These are phyloP conservation scores for Lactarius hengduanensis DNA, from an alignment of 768 basidiomycete genomes.

Conservation along the genomic window DNA sequence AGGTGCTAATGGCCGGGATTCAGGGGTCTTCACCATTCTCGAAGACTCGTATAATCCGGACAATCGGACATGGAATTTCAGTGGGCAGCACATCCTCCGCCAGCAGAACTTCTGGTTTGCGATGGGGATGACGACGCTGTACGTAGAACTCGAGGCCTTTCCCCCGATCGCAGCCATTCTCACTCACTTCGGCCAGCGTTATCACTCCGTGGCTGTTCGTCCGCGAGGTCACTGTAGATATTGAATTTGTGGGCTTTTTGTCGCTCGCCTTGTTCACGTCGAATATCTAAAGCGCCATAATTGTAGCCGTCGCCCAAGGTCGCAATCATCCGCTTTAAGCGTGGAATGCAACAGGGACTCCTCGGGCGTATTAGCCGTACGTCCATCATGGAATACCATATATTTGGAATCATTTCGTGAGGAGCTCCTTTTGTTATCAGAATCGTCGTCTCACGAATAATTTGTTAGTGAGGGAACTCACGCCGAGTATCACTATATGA, in stretches of 20 bases:
- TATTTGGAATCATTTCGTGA: slow-evolving; percentile 44
- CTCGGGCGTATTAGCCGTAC: slow-evolving; percentile 43
- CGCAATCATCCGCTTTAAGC: slow-evolving; percentile 42
- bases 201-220: slow-evolving; percentile 43
- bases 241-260: slow-evolving; percentile 40
- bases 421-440: slow-evolving; percentile 7
- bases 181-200: slow-evolving; percentile 32
- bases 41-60: slow-evolving; percentile 40
- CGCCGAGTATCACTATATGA: slow-evolving; percentile 44
- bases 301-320: slow-evolving; percentile 44
- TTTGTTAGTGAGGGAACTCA: slow-evolving; percentile 40
- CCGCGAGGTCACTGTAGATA: slow-evolving; percentile 41
- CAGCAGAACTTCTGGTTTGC: slow-evolving; percentile 47
- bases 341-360: slow-evolving; percentile 49
- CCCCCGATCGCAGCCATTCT: background rate
- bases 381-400: slow-evolving; percentile 46
- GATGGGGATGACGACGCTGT: slow-evolving; percentile 43
- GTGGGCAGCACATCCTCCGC: slow-evolving; percentile 36
- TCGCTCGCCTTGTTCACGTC: background rate
- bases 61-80: slow-evolving; percentile 38
- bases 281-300: slow-evolving; percentile 3
- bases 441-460: slow-evolving; percentile 11
- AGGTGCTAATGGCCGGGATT: slow-evolving; percentile 25
- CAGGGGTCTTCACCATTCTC: slow-evolving; percentile 45
- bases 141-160: slow-evolving; percentile 22